phyloP scores from a whole-genome alignment of 2,329 filamentous ascomycete species.

The Zymoseptoria ardabiliae region DNA sequence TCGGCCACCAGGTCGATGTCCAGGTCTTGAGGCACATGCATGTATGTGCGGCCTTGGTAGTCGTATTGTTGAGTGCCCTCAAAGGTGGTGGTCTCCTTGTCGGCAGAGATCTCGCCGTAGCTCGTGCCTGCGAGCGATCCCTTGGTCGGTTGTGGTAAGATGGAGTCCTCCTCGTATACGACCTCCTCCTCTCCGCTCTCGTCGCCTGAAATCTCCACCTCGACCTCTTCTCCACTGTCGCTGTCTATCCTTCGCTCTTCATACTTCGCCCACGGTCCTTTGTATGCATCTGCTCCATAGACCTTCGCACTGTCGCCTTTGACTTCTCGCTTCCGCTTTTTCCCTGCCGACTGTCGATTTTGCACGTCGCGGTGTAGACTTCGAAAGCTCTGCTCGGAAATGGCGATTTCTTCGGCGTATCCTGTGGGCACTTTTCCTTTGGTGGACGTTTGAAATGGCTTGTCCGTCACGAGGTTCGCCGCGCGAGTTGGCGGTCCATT shows the following conservation, averaged over 20 bases:
- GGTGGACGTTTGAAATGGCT: constrained; percentile 29
- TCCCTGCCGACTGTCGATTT: constrained; percentile 43
- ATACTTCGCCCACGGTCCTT: constrained; percentile 92
- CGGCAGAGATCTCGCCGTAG: constrained; percentile 39
- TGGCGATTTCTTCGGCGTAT: constrained; percentile 75
- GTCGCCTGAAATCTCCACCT: constrained; percentile 65
- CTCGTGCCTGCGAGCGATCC: constrained; percentile 44
- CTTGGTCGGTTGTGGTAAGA: constrained; percentile 49
- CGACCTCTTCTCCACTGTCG: constrained; percentile 62
- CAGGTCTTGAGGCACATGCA: constrained; percentile 91
- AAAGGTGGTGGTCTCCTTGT: constrained; percentile 73
- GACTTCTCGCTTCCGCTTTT: constrained; percentile 72
- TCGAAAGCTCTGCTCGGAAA: constrained; percentile 87
- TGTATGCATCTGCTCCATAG: constrained; percentile 80
- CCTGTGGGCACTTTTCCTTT: constrained; percentile 58
- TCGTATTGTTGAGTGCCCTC: constrained; percentile 78
- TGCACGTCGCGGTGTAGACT: constrained; percentile 76
- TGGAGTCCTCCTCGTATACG: constrained; percentile 68
- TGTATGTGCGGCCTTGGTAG: constrained; percentile 92
- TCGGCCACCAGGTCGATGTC: constrained; percentile 74
- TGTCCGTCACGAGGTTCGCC: constrained; percentile 19
- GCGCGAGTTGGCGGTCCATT: constrained; percentile 27
- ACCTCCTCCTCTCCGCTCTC: constrained; percentile 70
- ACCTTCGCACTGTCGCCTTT: constrained; percentile 80
- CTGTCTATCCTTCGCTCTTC: constrained; percentile 63